These are phyloP conservation scores for Pelargonium nanum DNA, from an alignment of 345 rosid genomes.

Conservation along the genomic window DNA sequence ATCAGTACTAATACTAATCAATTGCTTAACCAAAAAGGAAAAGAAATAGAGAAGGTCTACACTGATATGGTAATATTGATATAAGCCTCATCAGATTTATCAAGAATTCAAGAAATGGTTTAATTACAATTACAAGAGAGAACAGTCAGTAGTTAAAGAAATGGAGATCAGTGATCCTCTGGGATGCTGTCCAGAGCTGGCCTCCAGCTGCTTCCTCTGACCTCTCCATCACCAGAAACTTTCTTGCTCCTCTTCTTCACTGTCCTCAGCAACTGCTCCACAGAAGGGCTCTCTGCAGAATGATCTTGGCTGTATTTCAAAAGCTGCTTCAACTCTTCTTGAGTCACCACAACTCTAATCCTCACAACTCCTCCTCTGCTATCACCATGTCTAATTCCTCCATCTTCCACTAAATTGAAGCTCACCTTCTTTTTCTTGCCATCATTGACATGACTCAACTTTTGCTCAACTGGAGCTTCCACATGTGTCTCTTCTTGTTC, in stretches of 20 bases:
- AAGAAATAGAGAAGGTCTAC: too few relatives aligned
- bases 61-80: too few relatives aligned
- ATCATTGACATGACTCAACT: too few relatives aligned
- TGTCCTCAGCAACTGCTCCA: conserved; percentile 35
- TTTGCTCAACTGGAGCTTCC: neutral
- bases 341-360: conserved; percentile 50
- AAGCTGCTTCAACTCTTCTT: conserved; percentile 47
- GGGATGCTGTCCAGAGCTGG: conserved; percentile 58
- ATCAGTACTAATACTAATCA: too few relatives aligned
- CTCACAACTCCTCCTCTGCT: conserved; percentile 26
- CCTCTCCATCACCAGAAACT: neutral
- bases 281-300: conserved; percentile 15
- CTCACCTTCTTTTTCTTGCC: conserved; percentile 16
- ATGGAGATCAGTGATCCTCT: too few relatives aligned
- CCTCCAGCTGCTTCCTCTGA: conserved; percentile 32
- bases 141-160: neutral
- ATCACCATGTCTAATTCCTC: neutral
- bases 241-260: conserved; percentile 30
- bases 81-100: too few relatives aligned
- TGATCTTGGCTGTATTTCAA: conserved; percentile 22
- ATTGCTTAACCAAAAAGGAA: too few relatives aligned
- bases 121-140: too few relatives aligned
- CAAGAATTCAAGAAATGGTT: too few relatives aligned
- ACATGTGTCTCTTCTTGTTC: conserved; percentile 1
- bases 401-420: conserved; percentile 10